Evolutionary conservation across 495 filamentous ascomycete species (phyloP), one percentile per base, ranked within the genome.

Genomic region (Talaromyces proteolyticus): DNA sequence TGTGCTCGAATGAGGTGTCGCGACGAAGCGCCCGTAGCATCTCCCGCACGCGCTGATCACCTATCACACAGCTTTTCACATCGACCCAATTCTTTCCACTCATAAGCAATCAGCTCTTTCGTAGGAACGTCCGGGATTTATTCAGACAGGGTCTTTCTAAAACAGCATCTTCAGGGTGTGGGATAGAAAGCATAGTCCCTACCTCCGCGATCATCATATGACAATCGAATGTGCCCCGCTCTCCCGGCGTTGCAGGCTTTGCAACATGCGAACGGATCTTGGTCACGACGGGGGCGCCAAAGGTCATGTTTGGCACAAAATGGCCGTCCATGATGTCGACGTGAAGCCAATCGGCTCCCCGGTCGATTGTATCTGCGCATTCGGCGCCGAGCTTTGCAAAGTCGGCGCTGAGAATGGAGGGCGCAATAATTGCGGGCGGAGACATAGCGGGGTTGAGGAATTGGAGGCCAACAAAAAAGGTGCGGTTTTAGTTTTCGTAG

Each of bases 131-230:
- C n/a, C n/a, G n/a, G n/a, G n/a, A n/a, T n/a, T n/a, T n/a, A n/a
- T n/a, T n/a, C n/a, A n/a, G n/a, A n/a, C n/a, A n/a, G n/a, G n/a
- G n/a, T n/a, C 29, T 8, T 34, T 34, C 29, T 34, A 34, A 34
- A 34, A 34, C 29, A 34, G 29, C 1, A 34, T 34, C 29, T 34
- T 34, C 29, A 34, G 29, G 14, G 29, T 12, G 22, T 2, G 6
- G 19, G 3, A 37, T 23, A 14, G 14, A 18, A 16, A 40, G n/a
- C n/a, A n/a, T n/a, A n/a, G n/a, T n/a, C n/a, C 62, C 44, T 25
- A 93, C 91, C 88, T 98, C 93, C 58, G 87, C 84, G 58, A 98
- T 95, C 93, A 98, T 98, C 94, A 98, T 97, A 66, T 98, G 93
- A 79, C 93, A 98, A 69, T 98, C 93, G 59, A 98, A 98, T 22